Base-by-base conservation (phyloP, 2,329 filamentous ascomycete genomes). In the Pseudogymnoascus sp. region DNA sequence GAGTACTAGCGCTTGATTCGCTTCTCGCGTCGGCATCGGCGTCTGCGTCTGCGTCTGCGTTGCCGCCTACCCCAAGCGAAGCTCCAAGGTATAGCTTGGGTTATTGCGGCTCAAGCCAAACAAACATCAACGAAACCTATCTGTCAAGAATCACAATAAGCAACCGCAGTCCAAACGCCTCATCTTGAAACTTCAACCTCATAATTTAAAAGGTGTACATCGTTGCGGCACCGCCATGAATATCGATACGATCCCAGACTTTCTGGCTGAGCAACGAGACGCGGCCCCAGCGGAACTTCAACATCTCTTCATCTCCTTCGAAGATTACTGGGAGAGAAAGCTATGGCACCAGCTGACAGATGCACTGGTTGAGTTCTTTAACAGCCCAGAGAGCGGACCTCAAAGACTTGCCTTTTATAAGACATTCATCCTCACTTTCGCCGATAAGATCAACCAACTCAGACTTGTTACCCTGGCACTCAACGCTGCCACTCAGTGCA, bases 321-420 rank as follows among this genome's bases (percentile, higher is more conserved):
- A 99, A 80, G 92, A 96, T 74, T 90, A 87, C 73, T 99, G 94
- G 94, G 94, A 99, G 81, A 87, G 93, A 71, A 97, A 97, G 79
- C 84, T 99, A 78, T 99, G 94, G 94, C 94, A 99, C 80, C 92
- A 99, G 78, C 88, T 99, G 68, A 99, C 94, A 36, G 89, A 96
- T 72, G 82, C 87, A 60, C 84, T 99, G 62, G 81, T 96, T 69
- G 83, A 89, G 68, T 97, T 93, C 83, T 99, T 97, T 80, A 87
- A 87, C 71, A 79, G 90, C 69, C 83, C 89, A 48, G 85, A 87
- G 72, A 97, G 92, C 76, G 88, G 86, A 62, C 81, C 85, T 63
- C 91, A 96, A 78, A 88, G 93, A 72, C 84, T 99, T 78, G 81
- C 87, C 64, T 88, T 99, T 76, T 99, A 94, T 82, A 91, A 94